Conservation (phyloP, 2,329 filamentous ascomycete species). For the Aspergillus versicolor region DNA sequence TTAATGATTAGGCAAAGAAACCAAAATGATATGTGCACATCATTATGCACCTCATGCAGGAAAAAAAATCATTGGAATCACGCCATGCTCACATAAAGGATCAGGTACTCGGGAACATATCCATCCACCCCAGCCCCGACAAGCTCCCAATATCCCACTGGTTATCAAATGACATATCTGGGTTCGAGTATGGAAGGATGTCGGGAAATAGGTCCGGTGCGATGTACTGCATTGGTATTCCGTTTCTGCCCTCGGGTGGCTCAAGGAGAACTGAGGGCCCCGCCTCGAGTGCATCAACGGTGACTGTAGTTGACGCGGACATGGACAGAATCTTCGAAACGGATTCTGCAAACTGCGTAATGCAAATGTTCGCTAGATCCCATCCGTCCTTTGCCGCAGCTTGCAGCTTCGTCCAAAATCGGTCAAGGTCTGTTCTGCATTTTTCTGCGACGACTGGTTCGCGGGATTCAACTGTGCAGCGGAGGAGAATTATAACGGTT, state of each 20-base stretch:
- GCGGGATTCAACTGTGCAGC: too few relatives aligned
- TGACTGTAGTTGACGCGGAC: background rate
- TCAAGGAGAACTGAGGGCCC: slow-evolving; percentile 2
- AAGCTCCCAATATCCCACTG: slow-evolving; percentile 13
- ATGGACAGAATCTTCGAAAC: slow-evolving; percentile 16
- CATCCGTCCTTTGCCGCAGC: slow-evolving; percentile 18
- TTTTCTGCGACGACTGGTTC: too few relatives aligned
- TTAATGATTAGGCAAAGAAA: too few relatives aligned
- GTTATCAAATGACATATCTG: slow-evolving; percentile 16
- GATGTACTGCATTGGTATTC: slow-evolving; percentile 1
- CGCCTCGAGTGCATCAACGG: background rate
- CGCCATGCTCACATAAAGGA: too few relatives aligned
- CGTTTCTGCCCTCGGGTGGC: background rate
- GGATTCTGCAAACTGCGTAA: slow-evolving; percentile 18
- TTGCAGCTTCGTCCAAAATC: slow-evolving; percentile 10
- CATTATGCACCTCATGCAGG: too few relatives aligned
- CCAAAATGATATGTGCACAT: too few relatives aligned
- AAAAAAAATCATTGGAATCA: too few relatives aligned
- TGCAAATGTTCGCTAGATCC: slow-evolving; percentile 23
- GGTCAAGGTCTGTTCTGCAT: too few relatives aligned
- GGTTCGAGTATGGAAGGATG: slow-evolving; percentile 15
- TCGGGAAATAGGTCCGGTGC: slow-evolving; percentile 11
- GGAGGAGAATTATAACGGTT: too few relatives aligned
- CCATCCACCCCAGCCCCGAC: slow-evolving; percentile 15
- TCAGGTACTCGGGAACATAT: background rate